A percentile compares a stretch with the other conserved stretches of the same genome.
These are phyloP conservation scores for Apiospora hydei DNA, from an alignment of 2,329 filamentous ascomycete species.

Conservation along the genomic window DNA sequence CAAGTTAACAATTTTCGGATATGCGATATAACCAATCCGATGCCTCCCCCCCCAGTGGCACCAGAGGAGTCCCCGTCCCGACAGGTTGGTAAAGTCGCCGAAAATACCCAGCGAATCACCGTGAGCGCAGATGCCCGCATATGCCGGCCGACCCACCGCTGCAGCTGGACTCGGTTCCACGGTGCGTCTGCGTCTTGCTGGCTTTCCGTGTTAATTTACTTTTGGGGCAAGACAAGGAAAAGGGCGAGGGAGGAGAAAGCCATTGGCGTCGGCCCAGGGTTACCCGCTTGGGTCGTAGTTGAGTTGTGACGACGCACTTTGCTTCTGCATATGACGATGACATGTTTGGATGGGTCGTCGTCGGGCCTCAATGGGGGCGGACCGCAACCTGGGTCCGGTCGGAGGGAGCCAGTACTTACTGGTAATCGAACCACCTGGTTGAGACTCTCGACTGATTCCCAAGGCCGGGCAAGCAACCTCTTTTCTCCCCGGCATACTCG, in stretches of 20 bases:
- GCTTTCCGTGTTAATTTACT: neutral
- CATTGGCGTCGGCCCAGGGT: neutral
- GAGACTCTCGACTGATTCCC: neutral
- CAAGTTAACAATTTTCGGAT: conserved; percentile 1
- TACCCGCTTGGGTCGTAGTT: neutral
- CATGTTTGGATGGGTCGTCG: neutral
- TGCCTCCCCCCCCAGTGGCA: neutral
- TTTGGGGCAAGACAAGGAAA: neutral
- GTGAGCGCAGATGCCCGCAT: neutral
- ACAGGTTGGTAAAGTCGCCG: conserved; percentile 9
- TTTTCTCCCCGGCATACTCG: neutral
- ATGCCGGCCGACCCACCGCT: conserved; percentile 10
- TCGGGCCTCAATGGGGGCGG: neutral
- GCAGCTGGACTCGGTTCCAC: neutral
- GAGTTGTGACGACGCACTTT: neutral
- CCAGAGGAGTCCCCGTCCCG: neutral
- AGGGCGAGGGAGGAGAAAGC: neutral
- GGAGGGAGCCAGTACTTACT: neutral
- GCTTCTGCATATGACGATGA: neutral
- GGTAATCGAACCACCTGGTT: neutral
- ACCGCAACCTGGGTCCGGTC: neutral
- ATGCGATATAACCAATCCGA: neutral
- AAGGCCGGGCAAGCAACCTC: neutral
- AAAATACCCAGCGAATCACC: conserved; percentile 14
- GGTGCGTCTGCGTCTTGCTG: neutral